These are phyloP conservation scores for Crithidia mellificae DNA, from an alignment of 208 protist genomes.

Conservation along the genomic window DNA sequence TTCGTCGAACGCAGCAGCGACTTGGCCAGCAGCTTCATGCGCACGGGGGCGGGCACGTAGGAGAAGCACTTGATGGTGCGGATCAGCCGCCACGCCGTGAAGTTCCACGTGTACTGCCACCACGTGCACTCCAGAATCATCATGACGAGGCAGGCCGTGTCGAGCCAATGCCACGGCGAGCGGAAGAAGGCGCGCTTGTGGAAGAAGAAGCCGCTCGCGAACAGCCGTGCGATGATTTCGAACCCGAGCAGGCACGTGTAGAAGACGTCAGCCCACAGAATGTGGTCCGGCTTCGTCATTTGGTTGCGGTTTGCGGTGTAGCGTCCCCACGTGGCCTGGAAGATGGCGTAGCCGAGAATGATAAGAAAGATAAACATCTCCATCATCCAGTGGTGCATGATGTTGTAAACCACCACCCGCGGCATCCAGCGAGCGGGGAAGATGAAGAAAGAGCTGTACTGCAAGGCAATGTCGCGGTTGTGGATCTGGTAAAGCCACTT, in stretches of 20 bases:
- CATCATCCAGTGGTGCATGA: constrained; percentile 89
- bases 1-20: constrained; percentile 84
- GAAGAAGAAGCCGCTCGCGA: constrained; percentile 81
- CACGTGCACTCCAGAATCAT: constrained; percentile 77
- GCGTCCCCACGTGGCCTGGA: constrained; percentile 81
- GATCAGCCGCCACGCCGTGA: constrained; percentile 86
- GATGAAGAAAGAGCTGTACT: constrained; percentile 86
- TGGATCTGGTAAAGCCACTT: constrained; percentile 84
- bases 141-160: constrained; percentile 85
- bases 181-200: constrained; percentile 85
- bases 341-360: constrained; percentile 85
- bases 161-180: constrained; percentile 92
- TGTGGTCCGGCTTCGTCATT: constrained; percentile 60
- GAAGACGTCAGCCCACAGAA: constrained; percentile 86
- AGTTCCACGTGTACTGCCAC: constrained; percentile 79
- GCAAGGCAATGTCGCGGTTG: constrained; percentile 69
- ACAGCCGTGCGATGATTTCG: constrained; percentile 81
- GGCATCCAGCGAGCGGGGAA: constrained; percentile 81
- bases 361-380: constrained; percentile 74
- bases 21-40: constrained; percentile 87
- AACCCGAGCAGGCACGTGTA: constrained; percentile 83
- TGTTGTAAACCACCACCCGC: constrained; percentile 89
- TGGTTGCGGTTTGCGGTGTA: constrained; percentile 41
- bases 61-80: constrained; percentile 82
- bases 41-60: constrained; percentile 71